Evolutionary conservation across 208 protist species (phyloP).

Genomic region (Crithidia fasciculata): DNA sequence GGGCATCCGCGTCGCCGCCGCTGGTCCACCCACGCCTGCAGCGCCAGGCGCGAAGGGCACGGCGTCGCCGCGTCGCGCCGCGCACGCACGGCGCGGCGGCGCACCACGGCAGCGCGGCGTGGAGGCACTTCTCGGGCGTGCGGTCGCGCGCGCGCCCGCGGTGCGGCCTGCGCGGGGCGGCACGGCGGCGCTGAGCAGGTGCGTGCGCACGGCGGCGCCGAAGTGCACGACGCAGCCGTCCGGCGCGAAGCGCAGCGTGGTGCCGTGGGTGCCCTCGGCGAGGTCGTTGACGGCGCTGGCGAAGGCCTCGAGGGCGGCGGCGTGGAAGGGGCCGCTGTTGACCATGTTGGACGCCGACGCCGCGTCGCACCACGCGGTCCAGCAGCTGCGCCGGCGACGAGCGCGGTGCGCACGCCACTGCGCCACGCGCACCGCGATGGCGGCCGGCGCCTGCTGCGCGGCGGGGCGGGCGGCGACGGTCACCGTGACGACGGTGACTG

Average conservation of each 20-base stretch:
- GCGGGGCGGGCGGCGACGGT: neutral
- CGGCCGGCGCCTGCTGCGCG: neutral
- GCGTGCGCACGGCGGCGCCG: conserved; percentile 9
- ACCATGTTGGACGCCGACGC: neutral
- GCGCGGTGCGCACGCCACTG: neutral
- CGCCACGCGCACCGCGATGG: neutral
- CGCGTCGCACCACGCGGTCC: neutral
- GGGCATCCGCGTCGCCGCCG: neutral
- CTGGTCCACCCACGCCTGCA: conserved; percentile 14
- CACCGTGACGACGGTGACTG: neutral
- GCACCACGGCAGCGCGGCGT: neutral
- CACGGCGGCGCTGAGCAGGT: conserved; percentile 9
- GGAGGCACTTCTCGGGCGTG: neutral
- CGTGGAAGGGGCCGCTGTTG: conserved; percentile 18
- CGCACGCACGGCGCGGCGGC: conserved; percentile 1
- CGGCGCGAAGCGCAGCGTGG: conserved; percentile 14
- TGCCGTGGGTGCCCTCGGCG: conserved; percentile 20
- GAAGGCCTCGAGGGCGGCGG: conserved; percentile 26
- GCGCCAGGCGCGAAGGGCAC: conserved; percentile 23
- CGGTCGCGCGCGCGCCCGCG: neutral
- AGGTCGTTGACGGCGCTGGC: conserved; percentile 16
- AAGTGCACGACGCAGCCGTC: conserved; percentile 32
- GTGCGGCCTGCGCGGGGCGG: conserved; percentile 2
- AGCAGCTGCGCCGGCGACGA: conserved; percentile 4
- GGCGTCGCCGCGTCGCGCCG: conserved; percentile 21